Evolutionary conservation across 2,329 filamentous ascomycete species (phyloP), one percentile per base, ranked within the genome.

Genomic region (Phyllosticta paracitricarpa): DNA sequence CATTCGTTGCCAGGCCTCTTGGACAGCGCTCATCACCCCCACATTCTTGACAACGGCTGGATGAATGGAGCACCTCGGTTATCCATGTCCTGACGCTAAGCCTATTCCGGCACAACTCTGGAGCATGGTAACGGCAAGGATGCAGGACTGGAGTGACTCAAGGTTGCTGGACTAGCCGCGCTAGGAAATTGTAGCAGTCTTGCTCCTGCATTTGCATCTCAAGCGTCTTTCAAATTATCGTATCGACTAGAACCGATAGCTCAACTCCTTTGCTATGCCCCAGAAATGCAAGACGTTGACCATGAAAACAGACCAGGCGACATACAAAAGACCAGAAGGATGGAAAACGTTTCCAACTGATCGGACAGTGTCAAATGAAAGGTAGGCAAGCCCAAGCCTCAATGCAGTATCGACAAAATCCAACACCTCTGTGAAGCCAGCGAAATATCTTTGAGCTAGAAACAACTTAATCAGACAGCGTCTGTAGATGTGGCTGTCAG

Each of bases 401-500:
- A 69, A 59, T 35, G 64, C 57, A 51, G 62, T 65, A 64, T 69
- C 71, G 60, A 66, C 63, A 3, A 66, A 12, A 10, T 57, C 63
- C 63, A 78, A 61, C 19, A 75, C 40, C 3, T 70, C 70, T 5
- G 72, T 67, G 6, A 76, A 69, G 1, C 76, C 76, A 5, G 75
- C 66, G 2, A 69, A 67, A 25, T 74, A 69, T 2, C 75, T 67
- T 63, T 77, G 71, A 2, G 76, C 77, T 3, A 79, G 63, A 63
- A 79, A 78, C 0, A 76, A 59, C 63, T 75, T 75, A 3, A 71
- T 71, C 9, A 72, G 71, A 4, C 67, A 69, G 48, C 72, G 68
- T 35, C 75, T 67, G 63, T 79, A 80, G 1, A 65, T 35, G 26
- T 65, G 68, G 25, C 70, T 66, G 4, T 59, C 56, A 30, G 8